A percentile compares a stretch with the other conserved stretches of the same genome.
phyloP scores from a whole-genome alignment of 306 rosid species.

The Begonia masoniana region DNA sequence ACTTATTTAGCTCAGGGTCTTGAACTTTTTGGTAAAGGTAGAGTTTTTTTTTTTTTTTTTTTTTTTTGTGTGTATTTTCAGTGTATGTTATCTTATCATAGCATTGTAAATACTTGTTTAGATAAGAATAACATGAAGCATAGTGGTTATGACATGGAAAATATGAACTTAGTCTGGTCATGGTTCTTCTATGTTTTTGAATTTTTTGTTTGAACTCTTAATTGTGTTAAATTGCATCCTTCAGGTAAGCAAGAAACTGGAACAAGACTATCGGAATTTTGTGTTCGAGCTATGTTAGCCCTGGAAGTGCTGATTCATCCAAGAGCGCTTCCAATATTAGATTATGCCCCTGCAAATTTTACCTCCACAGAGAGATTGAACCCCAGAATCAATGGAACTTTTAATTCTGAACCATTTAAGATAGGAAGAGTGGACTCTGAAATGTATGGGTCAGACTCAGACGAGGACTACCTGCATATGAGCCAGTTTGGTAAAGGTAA shows the following conservation, averaged over 20 bases:
- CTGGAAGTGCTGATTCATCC: constrained; percentile 91
- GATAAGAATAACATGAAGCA: too few species aligned
- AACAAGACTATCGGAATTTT: constrained; percentile 64
- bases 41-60: constrained; percentile 9
- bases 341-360: constrained; percentile 17
- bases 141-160: too few species aligned
- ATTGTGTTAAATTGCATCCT: constrained; percentile 9
- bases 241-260: constrained; percentile 66
- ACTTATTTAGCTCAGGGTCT: constrained; percentile 71
- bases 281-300: constrained; percentile 72
- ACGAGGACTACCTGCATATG: constrained; percentile 24
- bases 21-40: constrained; percentile 75
- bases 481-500: constrained; percentile 33
- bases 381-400: too few species aligned
- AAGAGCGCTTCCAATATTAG: constrained; percentile 50
- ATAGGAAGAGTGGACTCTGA: too few species aligned
- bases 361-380: constrained; percentile 1
- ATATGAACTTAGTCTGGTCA: too few species aligned
- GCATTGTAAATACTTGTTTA: too few species aligned
- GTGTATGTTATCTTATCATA: too few species aligned
- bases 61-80: background rate
- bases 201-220: too few species aligned
- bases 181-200: too few species aligned
- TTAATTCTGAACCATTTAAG: too few species aligned
- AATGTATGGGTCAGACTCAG: constrained; percentile 8